These are phyloP conservation scores for Glebionis coronaria DNA, from an alignment of 129 eudicot genomes.

Conservation along the genomic window DNA sequence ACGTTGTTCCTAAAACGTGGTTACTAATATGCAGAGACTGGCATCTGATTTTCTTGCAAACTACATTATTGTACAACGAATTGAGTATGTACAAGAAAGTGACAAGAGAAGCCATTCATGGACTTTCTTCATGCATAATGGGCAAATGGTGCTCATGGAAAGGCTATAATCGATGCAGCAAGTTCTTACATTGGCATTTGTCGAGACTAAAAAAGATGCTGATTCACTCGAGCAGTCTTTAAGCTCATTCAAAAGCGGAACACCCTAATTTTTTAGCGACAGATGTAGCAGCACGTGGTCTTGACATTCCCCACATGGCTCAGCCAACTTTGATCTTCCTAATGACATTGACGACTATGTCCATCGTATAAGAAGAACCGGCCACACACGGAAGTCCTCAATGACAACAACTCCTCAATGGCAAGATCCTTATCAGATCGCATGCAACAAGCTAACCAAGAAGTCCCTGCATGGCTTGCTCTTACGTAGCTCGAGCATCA, in stretches of 20 bases:
- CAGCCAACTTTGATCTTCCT: conserved; percentile 96
- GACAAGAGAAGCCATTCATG: conserved; percentile 91
- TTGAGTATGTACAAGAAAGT: conserved; percentile 78
- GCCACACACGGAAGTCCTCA: conserved; percentile 85
- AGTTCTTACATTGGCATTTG: conserved; percentile 81
- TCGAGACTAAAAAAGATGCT: conserved; percentile 84
- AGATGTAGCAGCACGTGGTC: conserved; percentile 96
- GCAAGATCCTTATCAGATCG: conserved; percentile 75
- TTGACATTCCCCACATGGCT: conserved; percentile 91
- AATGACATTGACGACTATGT: conserved; percentile 94
- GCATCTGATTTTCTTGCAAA: conserved; percentile 78
- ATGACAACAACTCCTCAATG: conserved; percentile 70
- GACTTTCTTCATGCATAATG: conserved; percentile 84
- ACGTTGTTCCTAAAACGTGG: no score
- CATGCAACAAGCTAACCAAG: conserved; percentile 94
- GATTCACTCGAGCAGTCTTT: conserved; percentile 79
- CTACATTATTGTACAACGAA: conserved; percentile 75
- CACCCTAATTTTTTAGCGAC: conserved; percentile 90
- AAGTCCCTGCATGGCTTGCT: conserved; percentile 79
- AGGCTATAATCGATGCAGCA: conserved; percentile 67
- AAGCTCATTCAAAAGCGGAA: conserved; percentile 80
- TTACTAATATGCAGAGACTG: conserved; percentile 56
- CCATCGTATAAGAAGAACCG: conserved; percentile 93
- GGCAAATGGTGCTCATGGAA: conserved; percentile 65
- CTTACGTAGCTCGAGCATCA: conserved; percentile 63